phyloP scores from a whole-genome alignment of 306 rosid species.

The Gastrolobium bilobum region DNA sequence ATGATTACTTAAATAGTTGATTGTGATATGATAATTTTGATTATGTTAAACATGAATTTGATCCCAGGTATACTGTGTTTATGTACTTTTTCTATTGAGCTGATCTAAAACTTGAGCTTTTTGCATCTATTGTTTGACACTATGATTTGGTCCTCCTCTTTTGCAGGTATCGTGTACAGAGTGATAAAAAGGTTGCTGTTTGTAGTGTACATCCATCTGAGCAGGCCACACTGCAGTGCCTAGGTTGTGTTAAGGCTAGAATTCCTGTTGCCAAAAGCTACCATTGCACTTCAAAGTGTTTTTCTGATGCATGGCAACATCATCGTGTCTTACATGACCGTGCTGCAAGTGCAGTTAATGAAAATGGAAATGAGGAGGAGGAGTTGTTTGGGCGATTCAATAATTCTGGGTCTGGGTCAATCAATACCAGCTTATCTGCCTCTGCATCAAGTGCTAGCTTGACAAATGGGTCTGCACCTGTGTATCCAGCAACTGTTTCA shows the following conservation, averaged over 20 bases:
- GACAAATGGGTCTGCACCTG: conserved; percentile 85
- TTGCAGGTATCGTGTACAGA: conserved; percentile 95
- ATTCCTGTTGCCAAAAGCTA: conserved; percentile 91
- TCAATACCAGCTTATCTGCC: conserved; percentile 70
- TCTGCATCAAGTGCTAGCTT: conserved; percentile 72
- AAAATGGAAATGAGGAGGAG: conserved; percentile 95
- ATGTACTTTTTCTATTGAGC: conserved; percentile 1
- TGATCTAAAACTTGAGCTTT: neutral
- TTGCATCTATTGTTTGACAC: conserved; percentile 21
- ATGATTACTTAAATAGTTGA: conserved; percentile 21
- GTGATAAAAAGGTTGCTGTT: conserved; percentile 88
- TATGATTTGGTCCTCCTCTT: conserved; percentile 21
- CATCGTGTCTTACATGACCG: conserved; percentile 99
- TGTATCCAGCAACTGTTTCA: conserved; percentile 84
- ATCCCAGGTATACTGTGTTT: neutral
- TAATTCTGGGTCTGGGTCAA: conserved; percentile 71
- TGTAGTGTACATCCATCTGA: conserved; percentile 98
- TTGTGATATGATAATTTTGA: conserved; percentile 8
- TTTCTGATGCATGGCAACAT: conserved; percentile 99
- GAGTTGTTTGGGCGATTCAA: conserved; percentile 89
- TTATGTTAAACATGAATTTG: conserved; percentile 7
- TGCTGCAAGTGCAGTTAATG: conserved; percentile 94
- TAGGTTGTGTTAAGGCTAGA: conserved; percentile 94
- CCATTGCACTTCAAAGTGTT: conserved; percentile 96
- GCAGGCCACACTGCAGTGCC: conserved; percentile 96